These are phyloP conservation scores for Alternaria triticina DNA, from an alignment of 2,329 filamentous ascomycete genomes.

Conservation along the genomic window DNA sequence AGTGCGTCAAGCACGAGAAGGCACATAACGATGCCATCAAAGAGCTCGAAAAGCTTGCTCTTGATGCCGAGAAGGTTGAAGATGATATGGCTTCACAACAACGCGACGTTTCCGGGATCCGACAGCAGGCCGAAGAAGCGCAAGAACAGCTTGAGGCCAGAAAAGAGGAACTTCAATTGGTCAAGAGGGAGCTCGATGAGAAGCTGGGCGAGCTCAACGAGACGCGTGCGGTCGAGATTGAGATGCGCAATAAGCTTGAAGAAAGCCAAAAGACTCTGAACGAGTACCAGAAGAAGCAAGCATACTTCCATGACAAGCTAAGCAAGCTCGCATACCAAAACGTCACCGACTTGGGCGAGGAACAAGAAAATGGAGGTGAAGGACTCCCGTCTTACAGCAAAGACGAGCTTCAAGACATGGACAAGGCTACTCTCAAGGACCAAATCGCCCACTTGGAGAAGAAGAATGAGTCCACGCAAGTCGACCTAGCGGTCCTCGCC, in stretches of 20 bases:
- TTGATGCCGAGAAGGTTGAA: constrained; percentile 79
- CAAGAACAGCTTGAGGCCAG: constrained; percentile 77
- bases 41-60: constrained; percentile 74
- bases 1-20: constrained; percentile 84
- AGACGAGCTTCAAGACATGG: constrained; percentile 69
- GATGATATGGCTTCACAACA: constrained; percentile 79
- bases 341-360: constrained; percentile 65
- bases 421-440: constrained; percentile 67
- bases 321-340: constrained; percentile 84
- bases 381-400: constrained; percentile 77
- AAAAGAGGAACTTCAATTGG: constrained; percentile 76
- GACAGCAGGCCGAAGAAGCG: constrained; percentile 78
- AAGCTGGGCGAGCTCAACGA: constrained; percentile 87
- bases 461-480: constrained; percentile 81
- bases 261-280: constrained; percentile 88
- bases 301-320: constrained; percentile 90
- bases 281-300: constrained; percentile 84
- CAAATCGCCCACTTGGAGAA: constrained; percentile 72
- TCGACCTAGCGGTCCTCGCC: constrained; percentile 84
- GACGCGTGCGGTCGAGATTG: constrained; percentile 87
- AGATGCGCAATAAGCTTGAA: constrained; percentile 98
- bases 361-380: constrained; percentile 55
- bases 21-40: constrained; percentile 77
- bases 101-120: constrained; percentile 74
- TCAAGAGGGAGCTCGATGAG: constrained; percentile 87